Evolutionary conservation across 1,139 yeast genomes (phyloP).

Genomic region (Yamadazyma triangularis): DNA sequence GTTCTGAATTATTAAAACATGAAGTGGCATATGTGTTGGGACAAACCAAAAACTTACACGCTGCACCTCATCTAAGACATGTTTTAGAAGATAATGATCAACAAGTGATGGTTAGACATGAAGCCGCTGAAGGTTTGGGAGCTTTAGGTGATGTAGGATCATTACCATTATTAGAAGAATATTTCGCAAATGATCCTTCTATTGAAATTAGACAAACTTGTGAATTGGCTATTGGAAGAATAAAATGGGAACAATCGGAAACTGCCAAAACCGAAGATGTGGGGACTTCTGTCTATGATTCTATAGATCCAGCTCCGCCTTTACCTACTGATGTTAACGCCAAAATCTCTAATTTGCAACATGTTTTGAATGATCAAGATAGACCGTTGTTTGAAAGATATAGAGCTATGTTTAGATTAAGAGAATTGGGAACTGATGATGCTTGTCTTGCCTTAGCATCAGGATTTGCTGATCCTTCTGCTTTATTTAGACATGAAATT

Average conservation of each 20-base stretch:
- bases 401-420: slow-evolving; percentile 96
- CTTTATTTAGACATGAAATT: slow-evolving; percentile 93
- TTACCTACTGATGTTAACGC: slow-evolving; percentile 58
- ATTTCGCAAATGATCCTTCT: slow-evolving; percentile 67
- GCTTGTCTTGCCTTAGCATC: slow-evolving; percentile 89
- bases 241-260: slow-evolving; percentile 84
- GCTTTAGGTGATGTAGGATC: slow-evolving; percentile 85
- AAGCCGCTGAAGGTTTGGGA: slow-evolving; percentile 98
- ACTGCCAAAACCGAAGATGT: slow-evolving; percentile 58
- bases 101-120: slow-evolving; percentile 97
- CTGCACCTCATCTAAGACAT: slow-evolving; percentile 71
- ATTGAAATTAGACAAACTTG: slow-evolving; percentile 95
- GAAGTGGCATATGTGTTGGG: slow-evolving; percentile 99
- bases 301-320: slow-evolving; percentile 99
- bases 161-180: slow-evolving; percentile 60
- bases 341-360: slow-evolving; percentile 59
- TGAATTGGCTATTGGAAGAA: slow-evolving; percentile 93
- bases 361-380: slow-evolving; percentile 67
- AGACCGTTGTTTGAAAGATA: slow-evolving; percentile 88
- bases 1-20: slow-evolving; percentile 91
- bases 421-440: slow-evolving; percentile 91
- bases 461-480: slow-evolving; percentile 87
- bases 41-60: slow-evolving; percentile 79
- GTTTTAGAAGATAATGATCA: slow-evolving; percentile 67
- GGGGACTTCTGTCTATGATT: slow-evolving; percentile 73